These are phyloP conservation scores for Ceratocystis albifundus DNA, from an alignment of 2,329 filamentous ascomycete genomes.

Conservation along the genomic window DNA sequence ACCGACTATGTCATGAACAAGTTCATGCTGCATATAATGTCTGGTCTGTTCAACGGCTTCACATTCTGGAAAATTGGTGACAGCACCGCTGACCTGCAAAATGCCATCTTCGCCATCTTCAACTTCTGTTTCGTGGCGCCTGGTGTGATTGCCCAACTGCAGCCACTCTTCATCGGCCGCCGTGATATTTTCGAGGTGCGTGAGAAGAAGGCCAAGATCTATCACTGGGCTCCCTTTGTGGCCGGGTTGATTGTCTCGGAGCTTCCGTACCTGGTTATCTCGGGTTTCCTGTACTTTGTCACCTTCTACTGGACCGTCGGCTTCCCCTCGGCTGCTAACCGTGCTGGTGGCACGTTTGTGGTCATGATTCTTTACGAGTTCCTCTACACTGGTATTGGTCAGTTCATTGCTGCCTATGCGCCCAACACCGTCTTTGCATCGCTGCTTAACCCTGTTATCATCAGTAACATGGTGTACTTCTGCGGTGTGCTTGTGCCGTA, in stretches of 20 bases:
- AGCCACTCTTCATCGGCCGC: conserved; percentile 46
- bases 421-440: conserved; percentile 50
- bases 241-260: conserved; percentile 56
- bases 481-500: conserved; percentile 66
- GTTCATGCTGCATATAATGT: conserved; percentile 43
- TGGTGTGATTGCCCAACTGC: conserved; percentile 46
- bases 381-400: conserved; percentile 49
- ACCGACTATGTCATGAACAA: conserved; percentile 56
- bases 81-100: conserved; percentile 40
- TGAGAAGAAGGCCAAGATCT: conserved; percentile 51
- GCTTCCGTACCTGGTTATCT: conserved; percentile 56
- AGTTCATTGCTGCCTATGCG: conserved; percentile 51
- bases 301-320: conserved; percentile 45
- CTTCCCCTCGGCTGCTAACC: conserved; percentile 34
- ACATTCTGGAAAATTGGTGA: conserved; percentile 49
- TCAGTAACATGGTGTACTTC: conserved; percentile 54
- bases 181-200: conserved; percentile 47
- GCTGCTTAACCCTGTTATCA: conserved; percentile 44
- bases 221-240: conserved; percentile 53
- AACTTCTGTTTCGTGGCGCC: conserved; percentile 53
- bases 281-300: conserved; percentile 53
- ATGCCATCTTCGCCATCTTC: conserved; percentile 49
- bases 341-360: conserved; percentile 43
- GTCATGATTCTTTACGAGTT: conserved; percentile 50
- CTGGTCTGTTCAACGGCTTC: conserved; percentile 49